These are phyloP conservation scores for Achlya hypogyna DNA, from an alignment of 352 stramenopile species.

Conservation along the genomic window DNA sequence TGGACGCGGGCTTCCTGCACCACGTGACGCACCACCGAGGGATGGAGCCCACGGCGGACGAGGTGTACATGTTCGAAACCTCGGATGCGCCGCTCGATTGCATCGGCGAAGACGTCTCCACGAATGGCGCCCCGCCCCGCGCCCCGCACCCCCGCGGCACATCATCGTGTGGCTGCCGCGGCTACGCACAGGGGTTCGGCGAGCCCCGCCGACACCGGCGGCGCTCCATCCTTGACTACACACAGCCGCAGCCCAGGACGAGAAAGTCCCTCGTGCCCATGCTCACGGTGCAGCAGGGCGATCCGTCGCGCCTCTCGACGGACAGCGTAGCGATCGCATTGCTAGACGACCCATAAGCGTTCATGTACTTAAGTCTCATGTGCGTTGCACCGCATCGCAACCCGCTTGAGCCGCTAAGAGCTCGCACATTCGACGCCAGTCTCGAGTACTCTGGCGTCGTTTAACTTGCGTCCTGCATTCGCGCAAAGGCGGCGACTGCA, in stretches of 20 bases:
- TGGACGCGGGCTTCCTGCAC: conserved; percentile 31
- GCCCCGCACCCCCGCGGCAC: too few relatives aligned
- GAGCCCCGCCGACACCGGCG: too few relatives aligned
- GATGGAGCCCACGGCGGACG: conserved; percentile 21
- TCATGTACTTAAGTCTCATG: too few relatives aligned
- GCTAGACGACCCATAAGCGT: neutral
- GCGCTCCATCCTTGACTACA: neutral
- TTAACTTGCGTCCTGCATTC: too few relatives aligned
- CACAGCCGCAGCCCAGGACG: neutral
- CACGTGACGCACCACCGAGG: conserved; percentile 25
- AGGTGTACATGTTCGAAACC: conserved; percentile 8
- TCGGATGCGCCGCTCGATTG: neutral
- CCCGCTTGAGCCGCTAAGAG: too few relatives aligned
- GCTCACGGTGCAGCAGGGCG: neutral
- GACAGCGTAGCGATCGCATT: neutral
- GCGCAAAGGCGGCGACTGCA: too few relatives aligned
- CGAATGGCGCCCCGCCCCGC: neutral
- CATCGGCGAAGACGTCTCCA: neutral
- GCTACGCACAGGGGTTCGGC: neutral
- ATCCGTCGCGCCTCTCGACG: neutral
- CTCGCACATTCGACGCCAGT: too few relatives aligned
- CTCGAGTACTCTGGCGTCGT: too few relatives aligned
- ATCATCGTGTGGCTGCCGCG: neutral
- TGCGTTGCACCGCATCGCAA: too few relatives aligned
- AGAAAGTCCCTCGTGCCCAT: neutral